These are phyloP conservation scores for Xylaria grammica DNA, from an alignment of 495 filamentous ascomycete genomes.

Conservation along the genomic window DNA sequence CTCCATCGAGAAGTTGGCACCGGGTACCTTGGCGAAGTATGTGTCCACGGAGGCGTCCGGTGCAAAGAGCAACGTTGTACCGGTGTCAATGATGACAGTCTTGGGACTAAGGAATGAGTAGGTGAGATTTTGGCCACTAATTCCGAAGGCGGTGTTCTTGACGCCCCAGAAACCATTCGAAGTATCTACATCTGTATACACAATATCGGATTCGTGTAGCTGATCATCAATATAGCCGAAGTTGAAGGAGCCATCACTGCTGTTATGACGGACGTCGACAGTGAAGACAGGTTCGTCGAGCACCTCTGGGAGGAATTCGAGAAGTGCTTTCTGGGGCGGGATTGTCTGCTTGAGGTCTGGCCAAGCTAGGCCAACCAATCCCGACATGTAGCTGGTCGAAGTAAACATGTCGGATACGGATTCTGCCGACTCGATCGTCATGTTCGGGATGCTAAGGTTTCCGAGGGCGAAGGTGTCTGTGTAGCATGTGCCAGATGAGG, in stretches of 20 bases:
- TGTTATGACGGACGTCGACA: constrained; percentile 67
- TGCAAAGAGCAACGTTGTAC: constrained; percentile 73
- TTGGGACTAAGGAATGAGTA: constrained; percentile 55
- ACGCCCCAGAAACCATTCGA: constrained; percentile 67
- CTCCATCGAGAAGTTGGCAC: constrained; percentile 58
- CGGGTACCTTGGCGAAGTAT: constrained; percentile 69
- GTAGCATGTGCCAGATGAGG: constrained; percentile 44
- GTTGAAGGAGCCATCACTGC: constrained; percentile 70
- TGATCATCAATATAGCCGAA: constrained; percentile 75
- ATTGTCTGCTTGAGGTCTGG: constrained; percentile 46
- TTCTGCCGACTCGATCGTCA: constrained; percentile 56
- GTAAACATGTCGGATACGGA: constrained; percentile 36
- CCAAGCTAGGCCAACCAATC: constrained; percentile 48
- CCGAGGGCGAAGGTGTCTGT: constrained; percentile 43
- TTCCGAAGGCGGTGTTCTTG: constrained; percentile 59
- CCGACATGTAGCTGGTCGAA: constrained; percentile 35
- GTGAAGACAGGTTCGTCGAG: constrained; percentile 65
- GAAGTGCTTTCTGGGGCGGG: constrained; percentile 65
- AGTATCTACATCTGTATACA: constrained; percentile 66
- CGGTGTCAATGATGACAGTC: constrained; percentile 76
- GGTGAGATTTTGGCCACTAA: constrained; percentile 56
- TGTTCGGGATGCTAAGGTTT: constrained; percentile 60
- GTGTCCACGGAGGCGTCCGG: constrained; percentile 60
- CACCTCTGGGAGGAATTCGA: constrained; percentile 65
- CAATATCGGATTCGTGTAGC: constrained; percentile 54